Evolutionary conservation across 2,329 filamentous ascomycete species (phyloP).

Genomic region (Alternaria brassicicola): DNA sequence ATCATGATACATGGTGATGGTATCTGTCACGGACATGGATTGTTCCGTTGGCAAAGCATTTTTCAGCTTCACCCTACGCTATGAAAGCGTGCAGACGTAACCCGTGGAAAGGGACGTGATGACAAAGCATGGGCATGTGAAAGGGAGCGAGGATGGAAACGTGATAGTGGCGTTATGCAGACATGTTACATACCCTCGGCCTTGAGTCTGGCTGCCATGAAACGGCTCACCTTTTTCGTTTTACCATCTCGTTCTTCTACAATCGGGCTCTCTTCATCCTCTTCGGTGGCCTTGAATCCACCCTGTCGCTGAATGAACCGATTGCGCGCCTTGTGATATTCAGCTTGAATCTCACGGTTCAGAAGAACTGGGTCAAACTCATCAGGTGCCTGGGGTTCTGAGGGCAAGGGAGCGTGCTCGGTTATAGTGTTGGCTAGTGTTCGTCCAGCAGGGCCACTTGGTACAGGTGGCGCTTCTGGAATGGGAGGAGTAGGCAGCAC

Average conservation of each 20-base stretch:
- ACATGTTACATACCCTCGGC: conserved; percentile 36
- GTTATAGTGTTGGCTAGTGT: conserved; percentile 65
- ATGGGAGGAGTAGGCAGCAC: conserved; percentile 34
- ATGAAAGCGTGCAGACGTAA: too few relatives aligned
- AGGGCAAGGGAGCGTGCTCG: conserved; percentile 53
- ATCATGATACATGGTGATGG: conserved; percentile 41
- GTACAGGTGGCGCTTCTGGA: conserved; percentile 36
- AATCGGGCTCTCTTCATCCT: conserved; percentile 68
- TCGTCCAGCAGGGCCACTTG: conserved; percentile 51
- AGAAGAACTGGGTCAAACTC: conserved; percentile 72
- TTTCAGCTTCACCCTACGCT: neutral
- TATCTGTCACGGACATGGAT: conserved; percentile 49
- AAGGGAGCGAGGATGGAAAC: neutral
- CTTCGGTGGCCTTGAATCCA: conserved; percentile 73
- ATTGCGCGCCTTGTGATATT: conserved; percentile 84
- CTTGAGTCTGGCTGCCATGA: conserved; percentile 71
- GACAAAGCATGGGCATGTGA: neutral
- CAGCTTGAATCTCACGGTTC: conserved; percentile 76
- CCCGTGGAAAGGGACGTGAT: neutral
- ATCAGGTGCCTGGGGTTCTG: conserved; percentile 50
- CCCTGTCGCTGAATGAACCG: conserved; percentile 82
- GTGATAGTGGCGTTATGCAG: neutral
- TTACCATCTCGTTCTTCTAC: conserved; percentile 68
- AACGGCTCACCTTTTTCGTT: conserved; percentile 70
- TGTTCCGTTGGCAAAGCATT: conserved; percentile 30